Evolutionary conservation across 2,329 filamentous ascomycete species (phyloP).

Genomic region (Graphilbum ipis-grandicollis): DNA sequence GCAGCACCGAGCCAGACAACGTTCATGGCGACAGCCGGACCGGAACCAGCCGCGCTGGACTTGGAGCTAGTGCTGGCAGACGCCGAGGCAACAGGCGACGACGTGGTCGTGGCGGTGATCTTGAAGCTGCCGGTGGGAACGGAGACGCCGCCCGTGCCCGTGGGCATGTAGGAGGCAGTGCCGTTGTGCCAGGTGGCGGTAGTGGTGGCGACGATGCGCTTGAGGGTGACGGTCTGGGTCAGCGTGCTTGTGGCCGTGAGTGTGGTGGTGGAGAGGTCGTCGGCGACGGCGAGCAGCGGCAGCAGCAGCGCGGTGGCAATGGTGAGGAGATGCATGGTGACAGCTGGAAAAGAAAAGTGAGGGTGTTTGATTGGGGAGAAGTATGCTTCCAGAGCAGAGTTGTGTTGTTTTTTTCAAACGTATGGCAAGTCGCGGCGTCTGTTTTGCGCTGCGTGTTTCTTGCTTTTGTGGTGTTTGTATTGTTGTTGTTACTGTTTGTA

Average conservation of each 20-base stretch:
- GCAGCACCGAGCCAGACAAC: neutral
- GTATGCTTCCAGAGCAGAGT: constrained; percentile 3
- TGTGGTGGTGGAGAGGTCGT: constrained; percentile 26
- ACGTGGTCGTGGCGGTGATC: constrained; percentile 11
- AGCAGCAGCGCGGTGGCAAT: constrained; percentile 30
- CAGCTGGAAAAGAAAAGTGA: constrained; percentile 2
- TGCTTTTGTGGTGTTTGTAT: too few species aligned
- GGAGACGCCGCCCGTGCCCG: constrained; percentile 12
- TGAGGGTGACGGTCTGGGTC: constrained; percentile 24
- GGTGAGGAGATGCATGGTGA: constrained; percentile 24
- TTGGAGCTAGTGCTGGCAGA: neutral
- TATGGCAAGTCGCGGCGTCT: too few species aligned
- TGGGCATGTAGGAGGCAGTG: constrained; percentile 12
- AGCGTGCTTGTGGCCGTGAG: constrained; percentile 33
- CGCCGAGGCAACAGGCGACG: neutral
- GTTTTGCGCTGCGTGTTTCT: too few species aligned
- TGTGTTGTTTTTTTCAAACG: too few species aligned
- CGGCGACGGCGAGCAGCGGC: constrained; percentile 32
- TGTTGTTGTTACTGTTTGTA: too few species aligned
- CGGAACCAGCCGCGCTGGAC: neutral
- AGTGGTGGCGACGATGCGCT: constrained; percentile 17
- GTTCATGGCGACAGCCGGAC: neutral
- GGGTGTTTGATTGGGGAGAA: too few species aligned
- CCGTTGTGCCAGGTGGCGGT: constrained; percentile 19
- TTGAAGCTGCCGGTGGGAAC: constrained; percentile 9